These are phyloP conservation scores for Psilocybe subaeruginosa DNA, from an alignment of 768 basidiomycete species.

Conservation along the genomic window DNA sequence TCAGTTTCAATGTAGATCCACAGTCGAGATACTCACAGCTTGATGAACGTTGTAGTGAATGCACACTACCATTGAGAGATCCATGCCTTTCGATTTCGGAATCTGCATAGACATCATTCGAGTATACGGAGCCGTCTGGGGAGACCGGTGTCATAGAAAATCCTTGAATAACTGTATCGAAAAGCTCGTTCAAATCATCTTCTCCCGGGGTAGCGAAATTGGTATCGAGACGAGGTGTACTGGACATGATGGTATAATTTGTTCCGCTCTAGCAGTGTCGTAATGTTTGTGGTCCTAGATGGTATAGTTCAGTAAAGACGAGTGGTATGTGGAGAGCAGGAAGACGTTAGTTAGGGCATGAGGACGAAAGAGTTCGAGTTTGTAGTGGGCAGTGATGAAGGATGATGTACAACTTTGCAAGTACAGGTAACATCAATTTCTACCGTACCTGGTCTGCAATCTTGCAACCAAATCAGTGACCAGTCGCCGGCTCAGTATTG, in stretches of 20 bases:
- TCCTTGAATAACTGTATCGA: conserved; percentile 20
- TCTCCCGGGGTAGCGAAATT: conserved; percentile 13
- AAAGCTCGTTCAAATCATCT: conserved; percentile 23
- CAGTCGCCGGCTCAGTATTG: conserved; percentile 9
- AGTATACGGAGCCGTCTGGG: conserved; percentile 8
- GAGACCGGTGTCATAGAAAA: conserved; percentile 16
- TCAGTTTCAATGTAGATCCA: neutral
- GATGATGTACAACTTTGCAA: conserved; percentile 1
- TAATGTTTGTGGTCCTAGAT: neutral
- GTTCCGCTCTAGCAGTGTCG: neutral
- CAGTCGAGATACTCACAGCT: conserved; percentile 9
- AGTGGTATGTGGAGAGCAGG: neutral
- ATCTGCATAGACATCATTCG: conserved; percentile 4
- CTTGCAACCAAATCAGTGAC: conserved; percentile 15
- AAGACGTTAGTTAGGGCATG: conserved; percentile 2
- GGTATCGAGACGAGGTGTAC: conserved; percentile 8
- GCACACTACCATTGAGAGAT: conserved; percentile 3
- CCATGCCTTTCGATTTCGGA: conserved; percentile 14
- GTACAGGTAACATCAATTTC: conserved; percentile 1
- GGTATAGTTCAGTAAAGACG: conserved; percentile 1
- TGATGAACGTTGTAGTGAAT: conserved; percentile 4
- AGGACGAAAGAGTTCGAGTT: neutral
- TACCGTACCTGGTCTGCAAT: conserved; percentile 4
- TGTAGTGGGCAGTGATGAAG: conserved; percentile 10
- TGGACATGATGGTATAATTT: conserved; percentile 15